Conservation (phyloP, 202 grass and related monocot species). For the Digitaria exilis region DNA sequence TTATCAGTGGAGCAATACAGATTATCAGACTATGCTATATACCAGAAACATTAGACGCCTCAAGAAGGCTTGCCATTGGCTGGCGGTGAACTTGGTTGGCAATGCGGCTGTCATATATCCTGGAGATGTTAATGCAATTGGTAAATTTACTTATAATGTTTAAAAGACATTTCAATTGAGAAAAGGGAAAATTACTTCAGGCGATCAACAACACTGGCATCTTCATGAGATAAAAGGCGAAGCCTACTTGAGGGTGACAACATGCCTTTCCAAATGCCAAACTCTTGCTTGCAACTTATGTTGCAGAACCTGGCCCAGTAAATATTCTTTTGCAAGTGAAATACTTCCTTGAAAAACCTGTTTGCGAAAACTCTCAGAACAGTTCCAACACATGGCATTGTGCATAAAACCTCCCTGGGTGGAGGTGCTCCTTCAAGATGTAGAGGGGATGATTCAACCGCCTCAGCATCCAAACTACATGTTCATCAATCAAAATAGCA, state of each 20-base stretch:
- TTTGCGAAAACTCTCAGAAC: conserved; percentile 62
- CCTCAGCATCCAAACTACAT: conserved; percentile 43
- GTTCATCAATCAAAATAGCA: conserved; percentile 31
- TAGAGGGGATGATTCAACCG: conserved; percentile 42
- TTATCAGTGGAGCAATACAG: conserved; percentile 6
- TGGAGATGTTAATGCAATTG: conserved; percentile 21
- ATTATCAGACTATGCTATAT: conserved; percentile 10
- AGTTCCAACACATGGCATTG: conserved; percentile 75
- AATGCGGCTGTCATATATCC: conserved; percentile 39
- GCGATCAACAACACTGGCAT: conserved; percentile 52
- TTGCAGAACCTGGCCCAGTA: conserved; percentile 83
- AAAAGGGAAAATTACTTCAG: conserved; percentile 74
- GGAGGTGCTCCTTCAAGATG: conserved; percentile 65
- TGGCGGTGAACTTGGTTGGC: conserved; percentile 30
- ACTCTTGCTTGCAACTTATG: conserved; percentile 62
- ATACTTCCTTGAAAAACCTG: conserved; percentile 49
- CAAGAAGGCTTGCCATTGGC: conserved; percentile 43
- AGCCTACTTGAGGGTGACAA: conserved; percentile 66
- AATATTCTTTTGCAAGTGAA: conserved; percentile 53
- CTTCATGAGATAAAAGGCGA: conserved; percentile 77
- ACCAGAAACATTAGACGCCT: conserved; percentile 49
- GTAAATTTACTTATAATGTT: conserved; percentile 20
- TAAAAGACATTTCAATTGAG: conserved; percentile 4
- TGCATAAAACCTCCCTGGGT: conserved; percentile 64
- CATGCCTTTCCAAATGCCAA: conserved; percentile 72